Conservation (phyloP, 2,329 filamentous ascomycete genomes). For the Magnaporthiopsis incrustans region DNA sequence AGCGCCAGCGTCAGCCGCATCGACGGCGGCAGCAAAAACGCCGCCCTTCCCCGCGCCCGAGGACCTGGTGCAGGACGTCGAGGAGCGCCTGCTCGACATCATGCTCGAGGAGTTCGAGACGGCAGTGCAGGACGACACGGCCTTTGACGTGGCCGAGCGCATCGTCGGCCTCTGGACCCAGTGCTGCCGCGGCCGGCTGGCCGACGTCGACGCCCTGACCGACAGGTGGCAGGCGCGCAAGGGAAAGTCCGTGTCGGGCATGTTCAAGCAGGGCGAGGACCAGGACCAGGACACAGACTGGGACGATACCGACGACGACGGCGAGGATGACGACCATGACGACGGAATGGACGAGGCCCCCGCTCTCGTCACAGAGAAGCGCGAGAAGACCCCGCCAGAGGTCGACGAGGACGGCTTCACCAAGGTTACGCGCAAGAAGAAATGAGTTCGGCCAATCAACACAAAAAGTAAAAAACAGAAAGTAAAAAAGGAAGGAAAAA, state of each 20-base stretch:
- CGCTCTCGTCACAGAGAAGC: conserved; percentile 44
- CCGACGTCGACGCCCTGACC: conserved; percentile 56
- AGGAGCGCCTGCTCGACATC: conserved; percentile 77
- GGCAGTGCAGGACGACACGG: conserved; percentile 83
- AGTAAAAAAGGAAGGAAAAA: conserved; percentile 4
- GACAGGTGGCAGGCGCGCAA: conserved; percentile 53
- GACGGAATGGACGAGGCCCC: conserved; percentile 65
- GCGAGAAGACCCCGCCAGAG: conserved; percentile 60
- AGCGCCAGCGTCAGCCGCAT: conserved; percentile 11
- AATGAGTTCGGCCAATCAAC: conserved; percentile 11
- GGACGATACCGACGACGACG: conserved; percentile 46
- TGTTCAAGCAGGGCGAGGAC: conserved; percentile 48
- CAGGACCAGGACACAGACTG: conserved; percentile 52
- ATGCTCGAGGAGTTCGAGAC: conserved; percentile 96
- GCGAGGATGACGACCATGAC: conserved; percentile 46
- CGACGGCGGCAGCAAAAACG: conserved; percentile 16
- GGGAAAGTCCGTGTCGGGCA: conserved; percentile 46
- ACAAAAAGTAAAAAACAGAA: neutral
- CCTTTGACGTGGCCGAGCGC: conserved; percentile 61
- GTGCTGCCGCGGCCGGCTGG: conserved; percentile 57
- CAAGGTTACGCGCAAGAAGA: conserved; percentile 63
- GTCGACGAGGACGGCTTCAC: conserved; percentile 79
- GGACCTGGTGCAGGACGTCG: conserved; percentile 68
- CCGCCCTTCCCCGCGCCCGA: conserved; percentile 21
- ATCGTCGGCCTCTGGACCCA: conserved; percentile 62